These are phyloP conservation scores for Phtheirospermum japonicum DNA, from an alignment of 257 asterid genomes.

Conservation along the genomic window DNA sequence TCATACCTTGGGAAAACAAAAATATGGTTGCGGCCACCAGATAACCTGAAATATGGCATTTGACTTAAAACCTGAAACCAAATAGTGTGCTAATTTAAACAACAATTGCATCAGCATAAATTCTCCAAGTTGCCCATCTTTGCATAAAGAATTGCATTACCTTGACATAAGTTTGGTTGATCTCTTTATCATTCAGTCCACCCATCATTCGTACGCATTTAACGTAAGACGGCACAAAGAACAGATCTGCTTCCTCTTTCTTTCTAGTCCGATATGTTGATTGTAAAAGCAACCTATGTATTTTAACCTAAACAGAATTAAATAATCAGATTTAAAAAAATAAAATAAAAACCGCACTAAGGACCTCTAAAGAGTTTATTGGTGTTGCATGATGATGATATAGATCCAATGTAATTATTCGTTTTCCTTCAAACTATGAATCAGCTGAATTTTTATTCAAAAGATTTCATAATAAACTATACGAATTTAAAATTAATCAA, in stretches of 20 bases:
- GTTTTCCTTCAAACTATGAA: constrained; percentile 3
- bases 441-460: background rate
- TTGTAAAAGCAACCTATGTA: constrained; percentile 73
- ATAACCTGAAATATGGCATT: constrained; percentile 93
- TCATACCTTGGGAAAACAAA: constrained; percentile 90
- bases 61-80: constrained; percentile 89
- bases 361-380: too few relatives aligned
- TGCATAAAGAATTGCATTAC: constrained; percentile 37
- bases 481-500: constrained; percentile 8
- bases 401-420: constrained; percentile 1
- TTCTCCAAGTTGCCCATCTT: constrained; percentile 16
- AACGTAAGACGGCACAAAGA: constrained; percentile 85
- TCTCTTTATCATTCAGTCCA: constrained; percentile 84
- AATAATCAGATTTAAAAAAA: background rate
- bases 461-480: background rate
- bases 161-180: constrained; percentile 83
- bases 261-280: constrained; percentile 65
- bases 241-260: constrained; percentile 85
- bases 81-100: constrained; percentile 29
- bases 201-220: constrained; percentile 96
- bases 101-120: constrained; percentile 25
- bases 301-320: constrained; percentile 61
- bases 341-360: constrained; percentile 6
- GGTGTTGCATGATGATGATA: constrained; percentile 6
- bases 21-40: constrained; percentile 90